Evolutionary conservation across 1,139 yeast species (phyloP).

Genomic region (Pneumocystis sp.): DNA sequence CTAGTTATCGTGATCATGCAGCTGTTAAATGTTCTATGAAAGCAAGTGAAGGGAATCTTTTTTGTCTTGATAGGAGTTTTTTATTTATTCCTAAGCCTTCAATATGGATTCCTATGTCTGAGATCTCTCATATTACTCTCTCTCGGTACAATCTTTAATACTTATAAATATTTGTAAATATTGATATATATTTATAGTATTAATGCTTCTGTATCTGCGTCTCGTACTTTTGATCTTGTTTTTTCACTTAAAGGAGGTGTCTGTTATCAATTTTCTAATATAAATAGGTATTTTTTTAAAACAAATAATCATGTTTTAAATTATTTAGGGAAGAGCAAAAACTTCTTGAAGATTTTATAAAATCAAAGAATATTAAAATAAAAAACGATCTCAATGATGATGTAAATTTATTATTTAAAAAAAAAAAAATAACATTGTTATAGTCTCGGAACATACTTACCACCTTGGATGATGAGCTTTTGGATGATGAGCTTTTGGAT

Average conservation of each 20-base stretch:
- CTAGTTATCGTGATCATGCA: constrained; percentile 37
- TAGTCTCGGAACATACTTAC: constrained; percentile 27
- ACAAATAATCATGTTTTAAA: background rate
- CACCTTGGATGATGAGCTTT: constrained; percentile 36
- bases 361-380: constrained; percentile 61
- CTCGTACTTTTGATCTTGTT: constrained; percentile 87
- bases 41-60: constrained; percentile 88
- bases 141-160: constrained; percentile 34
- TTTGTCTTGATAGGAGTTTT: constrained; percentile 80
- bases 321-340: constrained; percentile 56
- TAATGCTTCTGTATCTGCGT: constrained; percentile 59
- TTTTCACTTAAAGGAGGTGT: constrained; percentile 52
- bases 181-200: constrained; percentile 25
- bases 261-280: constrained; percentile 73
- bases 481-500: constrained; percentile 41
- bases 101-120: constrained; percentile 73
- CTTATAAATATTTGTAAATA: background rate
- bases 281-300: constrained; percentile 35
- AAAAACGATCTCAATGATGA: constrained; percentile 85
- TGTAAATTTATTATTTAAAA: background rate
- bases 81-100: constrained; percentile 91
- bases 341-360: constrained; percentile 57
- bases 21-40: constrained; percentile 85
- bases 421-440: constrained; percentile 37
- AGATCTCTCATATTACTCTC: constrained; percentile 60